phyloP scores from a whole-genome alignment of 2,329 filamentous ascomycete species.

The Diaporthe aspalathi region DNA sequence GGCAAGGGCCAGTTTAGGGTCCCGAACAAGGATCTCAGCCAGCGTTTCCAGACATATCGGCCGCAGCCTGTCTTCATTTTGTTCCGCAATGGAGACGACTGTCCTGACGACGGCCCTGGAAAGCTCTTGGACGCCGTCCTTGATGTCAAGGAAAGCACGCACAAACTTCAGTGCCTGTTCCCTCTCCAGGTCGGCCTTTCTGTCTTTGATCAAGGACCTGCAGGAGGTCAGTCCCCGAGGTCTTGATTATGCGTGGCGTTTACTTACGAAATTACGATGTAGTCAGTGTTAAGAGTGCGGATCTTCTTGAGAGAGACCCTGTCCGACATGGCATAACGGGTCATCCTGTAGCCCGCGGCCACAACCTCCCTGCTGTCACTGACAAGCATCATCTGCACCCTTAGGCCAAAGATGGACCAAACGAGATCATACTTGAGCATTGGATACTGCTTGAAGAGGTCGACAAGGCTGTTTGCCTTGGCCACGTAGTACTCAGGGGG shows the following conservation, averaged over 20 bases:
- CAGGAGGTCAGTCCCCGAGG: conserved; percentile 28
- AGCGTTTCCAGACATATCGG: conserved; percentile 94
- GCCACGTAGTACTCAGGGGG: conserved; percentile 95
- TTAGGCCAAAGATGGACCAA: conserved; percentile 93
- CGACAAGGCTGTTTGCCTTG: conserved; percentile 91
- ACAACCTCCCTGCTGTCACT: conserved; percentile 97
- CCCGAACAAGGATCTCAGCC: conserved; percentile 88
- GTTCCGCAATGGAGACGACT: conserved; percentile 89
- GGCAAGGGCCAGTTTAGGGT: conserved; percentile 82
- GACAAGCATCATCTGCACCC: conserved; percentile 95
- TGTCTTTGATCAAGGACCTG: conserved; percentile 90
- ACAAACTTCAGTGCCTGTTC: conserved; percentile 98
- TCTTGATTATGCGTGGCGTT: no score
- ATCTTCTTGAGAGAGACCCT: conserved; percentile 90
- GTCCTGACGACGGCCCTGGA: conserved; percentile 89
- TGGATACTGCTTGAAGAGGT: conserved; percentile 92
- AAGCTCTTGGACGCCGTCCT: conserved; percentile 88
- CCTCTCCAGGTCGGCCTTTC: conserved; percentile 95
- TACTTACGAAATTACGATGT: conserved; percentile 80
- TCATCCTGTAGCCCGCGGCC: conserved; percentile 92
- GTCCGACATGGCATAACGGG: conserved; percentile 94
- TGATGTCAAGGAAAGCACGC: conserved; percentile 93
- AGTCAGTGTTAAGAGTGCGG: conserved; percentile 88
- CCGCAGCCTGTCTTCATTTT: conserved; percentile 84
- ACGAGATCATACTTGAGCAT: conserved; percentile 96